phyloP scores from a whole-genome alignment of 805 yeast species.

The Candida chilensis region DNA sequence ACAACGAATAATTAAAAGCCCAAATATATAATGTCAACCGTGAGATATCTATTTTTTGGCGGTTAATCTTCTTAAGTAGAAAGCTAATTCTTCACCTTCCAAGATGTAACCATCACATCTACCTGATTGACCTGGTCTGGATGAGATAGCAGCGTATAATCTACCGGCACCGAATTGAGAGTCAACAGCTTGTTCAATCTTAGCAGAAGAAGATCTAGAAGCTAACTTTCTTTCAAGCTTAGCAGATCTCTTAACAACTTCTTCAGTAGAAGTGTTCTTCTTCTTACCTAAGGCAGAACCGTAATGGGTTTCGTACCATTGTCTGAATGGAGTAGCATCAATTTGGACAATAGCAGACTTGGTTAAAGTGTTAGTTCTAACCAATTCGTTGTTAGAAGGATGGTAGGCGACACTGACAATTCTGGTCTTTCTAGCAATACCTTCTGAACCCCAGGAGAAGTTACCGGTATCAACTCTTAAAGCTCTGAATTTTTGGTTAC shows the following conservation, averaged over 20 bases:
- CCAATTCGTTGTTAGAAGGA: conserved; percentile 99
- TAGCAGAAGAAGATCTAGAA: conserved; percentile 78
- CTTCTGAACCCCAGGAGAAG: conserved; percentile 99
- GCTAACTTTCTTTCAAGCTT: conserved; percentile 89
- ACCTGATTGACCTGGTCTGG: conserved; percentile 99
- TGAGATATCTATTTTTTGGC: conserved; percentile 78
- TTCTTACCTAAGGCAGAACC: conserved; percentile 91
- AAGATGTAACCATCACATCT: conserved; percentile 99
- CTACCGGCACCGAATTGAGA: conserved; percentile 98
- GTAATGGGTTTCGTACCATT: conserved; percentile 98
- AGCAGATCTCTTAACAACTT: conserved; percentile 59
- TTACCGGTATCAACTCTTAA: conserved; percentile 98
- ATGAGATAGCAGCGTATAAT: conserved; percentile 96
- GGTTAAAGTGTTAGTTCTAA: conserved; percentile 99
- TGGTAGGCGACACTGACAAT: conserved; percentile 96
- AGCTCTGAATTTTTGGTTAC: conserved; percentile 99
- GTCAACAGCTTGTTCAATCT: conserved; percentile 85
- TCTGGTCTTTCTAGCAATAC: conserved; percentile 98
- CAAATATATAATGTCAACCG: not conserved
- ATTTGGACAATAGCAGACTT: conserved; percentile 98
- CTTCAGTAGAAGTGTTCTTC: conserved; percentile 48
- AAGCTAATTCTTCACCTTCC: conserved; percentile 99
- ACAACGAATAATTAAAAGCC: not conserved
- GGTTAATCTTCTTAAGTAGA: conserved; percentile 99
- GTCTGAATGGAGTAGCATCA: conserved; percentile 99